Base-by-base conservation (phyloP, 2,329 filamentous ascomycete genomes). In the Stylonectria norvegica region DNA sequence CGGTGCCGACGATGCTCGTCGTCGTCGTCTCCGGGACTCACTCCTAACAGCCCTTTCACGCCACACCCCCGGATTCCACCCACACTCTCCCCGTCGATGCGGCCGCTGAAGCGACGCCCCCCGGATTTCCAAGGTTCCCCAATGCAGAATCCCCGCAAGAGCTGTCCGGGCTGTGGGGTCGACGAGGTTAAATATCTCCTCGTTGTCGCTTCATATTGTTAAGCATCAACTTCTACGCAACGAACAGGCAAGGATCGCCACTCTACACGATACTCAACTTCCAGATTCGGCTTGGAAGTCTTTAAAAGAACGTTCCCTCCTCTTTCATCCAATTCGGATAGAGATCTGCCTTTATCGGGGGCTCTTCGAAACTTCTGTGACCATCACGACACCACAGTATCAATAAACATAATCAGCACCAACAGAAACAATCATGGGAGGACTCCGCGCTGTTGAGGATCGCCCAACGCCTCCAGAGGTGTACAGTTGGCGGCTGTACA, bases 401-500 rank as follows among this genome's bases (percentile, higher is more conserved):
- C 15, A n/a, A 31, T 20, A 15, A 25, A 16, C 12, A 6, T 16
- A 14, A 39, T 34, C 12, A 14, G n/a, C 12, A 27, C 15, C 30
- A 15, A 19, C 18, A n/a, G 29, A 16, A 15, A 22, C 31, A 16
- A 20, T 17, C 15, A 40, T 67, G 64, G 62, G 58, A 40, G 62
- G 63, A 19, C 58, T 72, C 49, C 66, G 68, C 36, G 72, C 71
- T 25, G 69, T 72, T 25, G 75, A 78, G 54, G 75, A 78, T 56
- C 65, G 75, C 49, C 74, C 74, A 18, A 78, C 73, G 47, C 75
- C 75, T 15, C 65, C 68, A 43, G 72, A 76, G 58, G 74, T 78
- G 47, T 76, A 76, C 58, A 76, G 76, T 46, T 72, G 68, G 68
- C 64, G 68, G 4, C 58, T 76, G 16, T 77, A 77, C 49, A 61